A percentile compares a stretch with the other conserved stretches of the same genome.
Conservation (phyloP, 768 basidiomycete genomes). For the Tulasnella sp. region DNA sequence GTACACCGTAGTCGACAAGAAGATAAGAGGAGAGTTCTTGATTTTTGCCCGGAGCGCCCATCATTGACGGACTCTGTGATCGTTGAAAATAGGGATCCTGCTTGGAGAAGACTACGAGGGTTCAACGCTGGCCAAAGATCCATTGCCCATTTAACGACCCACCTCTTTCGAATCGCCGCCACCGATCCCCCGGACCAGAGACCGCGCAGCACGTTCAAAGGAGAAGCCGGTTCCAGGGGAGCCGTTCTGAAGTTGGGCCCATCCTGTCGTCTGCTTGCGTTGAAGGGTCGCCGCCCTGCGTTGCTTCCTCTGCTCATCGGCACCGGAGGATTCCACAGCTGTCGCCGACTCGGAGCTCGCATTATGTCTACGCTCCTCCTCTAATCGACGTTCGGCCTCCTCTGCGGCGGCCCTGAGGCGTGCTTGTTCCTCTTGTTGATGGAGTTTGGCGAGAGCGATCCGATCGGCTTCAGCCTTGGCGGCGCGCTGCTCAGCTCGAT, state of each 20-base stretch:
- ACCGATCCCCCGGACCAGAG: not conserved
- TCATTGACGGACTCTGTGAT: not conserved
- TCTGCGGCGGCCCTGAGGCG: not conserved
- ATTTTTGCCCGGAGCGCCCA: not conserved
- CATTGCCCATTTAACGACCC: not conserved
- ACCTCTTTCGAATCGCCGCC: not conserved
- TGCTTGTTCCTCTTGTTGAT: conserved; percentile 3
- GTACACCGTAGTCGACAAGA: conserved; percentile 9
- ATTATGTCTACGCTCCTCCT: not conserved
- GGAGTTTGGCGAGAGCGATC: not conserved
- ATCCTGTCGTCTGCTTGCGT: conserved; percentile 2
- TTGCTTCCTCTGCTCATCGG: not conserved
- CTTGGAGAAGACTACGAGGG: too few species aligned
- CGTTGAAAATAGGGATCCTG: too few species aligned
- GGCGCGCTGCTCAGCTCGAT: conserved; percentile 2
- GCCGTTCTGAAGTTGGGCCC: conserved; percentile 9
- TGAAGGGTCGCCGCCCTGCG: not conserved
- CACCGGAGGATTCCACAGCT: not conserved
- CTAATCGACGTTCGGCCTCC: not conserved
- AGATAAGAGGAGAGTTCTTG: conserved; percentile 4
- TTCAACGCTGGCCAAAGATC: too few species aligned
- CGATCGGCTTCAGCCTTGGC: not conserved
- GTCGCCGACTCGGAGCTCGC: conserved; percentile 1
- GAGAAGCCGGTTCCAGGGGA: not conserved
- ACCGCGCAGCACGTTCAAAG: conserved; percentile 7